A percentile compares a stretch with the other conserved stretches of the same genome.
Conservation (phyloP, 176 grass and related monocot species). For the Raddia distichophylla region DNA sequence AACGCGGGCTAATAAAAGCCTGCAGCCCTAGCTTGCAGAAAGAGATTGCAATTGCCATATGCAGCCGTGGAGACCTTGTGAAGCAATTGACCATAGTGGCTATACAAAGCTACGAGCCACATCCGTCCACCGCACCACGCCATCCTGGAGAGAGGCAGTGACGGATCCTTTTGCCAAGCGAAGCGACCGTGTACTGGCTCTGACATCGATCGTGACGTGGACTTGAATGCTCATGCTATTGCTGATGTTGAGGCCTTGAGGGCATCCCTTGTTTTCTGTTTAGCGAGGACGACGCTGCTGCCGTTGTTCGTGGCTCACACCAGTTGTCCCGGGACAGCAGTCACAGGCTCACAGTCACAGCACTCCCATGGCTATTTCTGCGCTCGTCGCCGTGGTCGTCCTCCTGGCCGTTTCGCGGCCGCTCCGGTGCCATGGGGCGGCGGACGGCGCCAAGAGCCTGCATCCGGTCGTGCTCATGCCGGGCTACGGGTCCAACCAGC, state of each 20-base stretch:
- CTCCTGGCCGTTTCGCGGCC: conserved; percentile 24
- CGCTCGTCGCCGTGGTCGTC: conserved; percentile 26
- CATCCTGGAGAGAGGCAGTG: neutral
- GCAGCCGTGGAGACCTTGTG: neutral
- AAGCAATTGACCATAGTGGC: neutral
- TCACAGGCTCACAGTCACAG: too few relatives aligned
- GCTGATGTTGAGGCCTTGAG: neutral
- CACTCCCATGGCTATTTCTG: conserved; percentile 10
- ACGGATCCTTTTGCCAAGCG: neutral
- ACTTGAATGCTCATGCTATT: neutral
- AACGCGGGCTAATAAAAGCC: neutral
- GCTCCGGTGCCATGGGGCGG: neutral
- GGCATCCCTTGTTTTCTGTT: neutral
- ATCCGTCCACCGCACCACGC: neutral
- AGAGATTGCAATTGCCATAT: neutral
- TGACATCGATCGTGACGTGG: neutral
- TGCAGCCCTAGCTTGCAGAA: neutral
- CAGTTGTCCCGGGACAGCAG: neutral
- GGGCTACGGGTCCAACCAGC: conserved; percentile 57
- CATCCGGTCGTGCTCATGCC: conserved; percentile 68
- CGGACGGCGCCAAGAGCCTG: conserved; percentile 1
- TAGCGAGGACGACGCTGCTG: neutral
- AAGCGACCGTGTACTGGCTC: too few relatives aligned
- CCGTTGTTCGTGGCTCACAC: neutral
- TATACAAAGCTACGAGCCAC: neutral